Evolutionary conservation across 208 protist species (phyloP).

Genomic region (Leishmania arabica): DNA sequence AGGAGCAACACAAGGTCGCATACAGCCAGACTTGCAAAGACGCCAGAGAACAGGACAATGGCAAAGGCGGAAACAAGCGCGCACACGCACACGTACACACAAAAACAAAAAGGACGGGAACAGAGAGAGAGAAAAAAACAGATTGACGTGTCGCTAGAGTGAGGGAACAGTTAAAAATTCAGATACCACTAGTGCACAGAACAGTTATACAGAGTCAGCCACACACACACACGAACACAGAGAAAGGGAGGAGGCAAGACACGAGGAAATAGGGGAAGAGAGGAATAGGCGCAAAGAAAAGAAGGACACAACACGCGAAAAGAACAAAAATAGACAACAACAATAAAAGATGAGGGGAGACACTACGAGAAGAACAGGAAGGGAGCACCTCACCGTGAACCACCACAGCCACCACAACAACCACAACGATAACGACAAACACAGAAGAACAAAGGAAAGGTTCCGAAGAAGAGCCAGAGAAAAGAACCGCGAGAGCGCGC

Average conservation of each 20-base stretch:
- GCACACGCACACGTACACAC: neutral
- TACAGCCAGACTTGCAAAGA: neutral
- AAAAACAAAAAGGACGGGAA: neutral
- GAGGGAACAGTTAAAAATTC: neutral
- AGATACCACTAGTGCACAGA: neutral
- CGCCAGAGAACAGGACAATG: neutral
- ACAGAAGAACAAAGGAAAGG: neutral
- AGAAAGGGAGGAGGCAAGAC: neutral
- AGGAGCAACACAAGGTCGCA: neutral
- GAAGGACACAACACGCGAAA: neutral
- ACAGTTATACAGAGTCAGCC: neutral
- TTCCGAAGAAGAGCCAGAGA: conserved; percentile 2
- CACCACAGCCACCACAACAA: neutral
- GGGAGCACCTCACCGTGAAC: too few species aligned
- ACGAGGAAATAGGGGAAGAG: neutral
- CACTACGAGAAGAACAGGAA: neutral
- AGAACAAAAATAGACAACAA: conserved; percentile 4
- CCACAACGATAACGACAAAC: neutral
- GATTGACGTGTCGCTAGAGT: neutral
- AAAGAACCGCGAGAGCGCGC: conserved; percentile 7
- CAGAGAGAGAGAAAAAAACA: neutral
- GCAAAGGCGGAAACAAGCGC: neutral
- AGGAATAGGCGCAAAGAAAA: neutral
- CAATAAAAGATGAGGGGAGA: neutral
- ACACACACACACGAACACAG: neutral